These are phyloP conservation scores for Neurospora sp. DNA, from an alignment of 495 filamentous ascomycete species.

Conservation along the genomic window DNA sequence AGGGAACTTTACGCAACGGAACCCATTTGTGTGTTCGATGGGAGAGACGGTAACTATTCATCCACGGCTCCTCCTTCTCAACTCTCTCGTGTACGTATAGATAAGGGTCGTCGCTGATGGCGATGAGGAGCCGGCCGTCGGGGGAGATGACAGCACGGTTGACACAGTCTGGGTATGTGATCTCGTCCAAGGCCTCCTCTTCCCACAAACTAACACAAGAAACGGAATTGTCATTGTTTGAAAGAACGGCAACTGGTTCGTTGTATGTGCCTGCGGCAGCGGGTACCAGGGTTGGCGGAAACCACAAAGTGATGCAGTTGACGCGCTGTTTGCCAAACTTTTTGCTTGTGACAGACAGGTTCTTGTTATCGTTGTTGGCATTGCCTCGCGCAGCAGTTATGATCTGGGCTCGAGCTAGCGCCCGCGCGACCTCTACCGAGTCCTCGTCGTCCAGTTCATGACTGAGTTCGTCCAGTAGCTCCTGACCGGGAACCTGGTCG, in stretches of 20 bases:
- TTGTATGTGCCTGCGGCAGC: constrained; percentile 27
- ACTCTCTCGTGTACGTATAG: constrained; percentile 64
- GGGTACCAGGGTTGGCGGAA: constrained; percentile 20
- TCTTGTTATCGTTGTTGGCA: constrained; percentile 20
- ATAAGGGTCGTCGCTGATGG: constrained; percentile 74
- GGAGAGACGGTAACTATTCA: constrained; percentile 1
- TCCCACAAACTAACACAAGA: constrained; percentile 58
- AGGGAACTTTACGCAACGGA: constrained; percentile 29
- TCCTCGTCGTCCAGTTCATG: constrained; percentile 32
- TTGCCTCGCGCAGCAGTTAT: neutral
- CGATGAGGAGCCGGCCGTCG: constrained; percentile 68
- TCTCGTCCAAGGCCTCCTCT: constrained; percentile 45
- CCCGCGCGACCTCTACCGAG: neutral
- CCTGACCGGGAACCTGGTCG: constrained; percentile 43
- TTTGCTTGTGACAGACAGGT: constrained; percentile 26
- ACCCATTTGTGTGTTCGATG: constrained; percentile 30
- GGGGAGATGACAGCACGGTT: constrained; percentile 91
- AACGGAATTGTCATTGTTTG: constrained; percentile 85
- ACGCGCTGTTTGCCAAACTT: constrained; percentile 40
- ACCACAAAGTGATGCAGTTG: constrained; percentile 49
- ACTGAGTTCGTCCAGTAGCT: neutral
- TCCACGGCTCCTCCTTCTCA: constrained; percentile 6
- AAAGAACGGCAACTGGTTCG: constrained; percentile 36
- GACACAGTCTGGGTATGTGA: constrained; percentile 69
- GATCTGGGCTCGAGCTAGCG: constrained; percentile 17